Evolutionary conservation across 2,329 filamentous ascomycete species (phyloP), one percentile per base, ranked within the genome.

Genomic region (Penicillium freii): DNA sequence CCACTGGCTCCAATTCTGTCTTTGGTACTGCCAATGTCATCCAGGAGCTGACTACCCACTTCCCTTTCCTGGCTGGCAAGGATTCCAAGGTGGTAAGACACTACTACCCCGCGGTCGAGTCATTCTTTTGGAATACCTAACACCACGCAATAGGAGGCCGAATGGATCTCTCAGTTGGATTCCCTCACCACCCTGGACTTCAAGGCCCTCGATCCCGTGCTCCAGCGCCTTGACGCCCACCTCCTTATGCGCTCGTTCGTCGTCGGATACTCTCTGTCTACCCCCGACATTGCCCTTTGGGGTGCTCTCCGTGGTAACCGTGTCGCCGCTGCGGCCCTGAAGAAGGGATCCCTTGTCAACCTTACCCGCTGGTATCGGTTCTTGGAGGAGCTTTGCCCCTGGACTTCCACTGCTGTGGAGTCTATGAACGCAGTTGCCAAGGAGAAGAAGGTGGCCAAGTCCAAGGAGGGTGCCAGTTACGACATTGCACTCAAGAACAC

Each of bases 221-320:
- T 96, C 54, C 81, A 84, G 67, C 86, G 89, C 65, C 86, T 97
- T 61, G 91, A 97, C 75, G 90, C 90, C 73, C 89, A 96, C 78
- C 84, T 97, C 59, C 91, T 87, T 4, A 85, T 97, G 33, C 88
- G 93, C 68, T 91, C 90, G 15, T 94, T 94, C 77, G 82, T 97
- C 64, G 85, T 90, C 51, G 92, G 92, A 59, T 93, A 96, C 80
- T 81, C 81, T 27, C 80, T 94, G 49, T 87, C 87, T 57, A 85
- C 91, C 42, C 81, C 88, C 62, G 93, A 97, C 74, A 84, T 87
- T 62, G 88, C 88, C 69, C 83, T 96, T 62, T 97, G 91, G 91
- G 84, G 88, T 67, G 87, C 89, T 5, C 82, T 97, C 53, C 87
- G 90, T 56, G 87, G 84, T 67, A 97, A 96, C 79, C 88, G 90